A percentile compares a stretch with the other conserved stretches of the same genome.
phyloP scores from a whole-genome alignment of 306 rosid genomes.

The Fagus crenata region DNA sequence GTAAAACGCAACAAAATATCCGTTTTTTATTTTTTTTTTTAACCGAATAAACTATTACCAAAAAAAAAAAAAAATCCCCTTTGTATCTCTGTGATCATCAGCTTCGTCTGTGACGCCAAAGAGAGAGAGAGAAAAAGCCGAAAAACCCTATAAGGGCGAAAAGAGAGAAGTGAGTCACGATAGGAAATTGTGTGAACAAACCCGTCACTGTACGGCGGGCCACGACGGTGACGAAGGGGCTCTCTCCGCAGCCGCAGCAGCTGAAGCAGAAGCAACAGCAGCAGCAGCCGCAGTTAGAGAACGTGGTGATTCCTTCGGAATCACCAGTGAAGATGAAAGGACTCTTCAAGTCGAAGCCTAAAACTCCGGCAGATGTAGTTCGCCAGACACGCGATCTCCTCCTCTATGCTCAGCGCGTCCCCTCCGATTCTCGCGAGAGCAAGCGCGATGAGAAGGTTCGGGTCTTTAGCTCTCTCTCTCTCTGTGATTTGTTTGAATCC shows the following conservation, averaged over 20 bases:
- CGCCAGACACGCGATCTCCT: constrained; percentile 94
- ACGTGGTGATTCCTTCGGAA: constrained; percentile 21
- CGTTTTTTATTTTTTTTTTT: not conserved
- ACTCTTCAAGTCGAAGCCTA: constrained; percentile 91
- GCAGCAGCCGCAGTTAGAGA: constrained; percentile 16
- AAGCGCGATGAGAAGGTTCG: constrained; percentile 92
- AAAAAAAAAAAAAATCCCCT: not conserved
- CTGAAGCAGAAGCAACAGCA: not conserved
- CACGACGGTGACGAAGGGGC: constrained; percentile 32
- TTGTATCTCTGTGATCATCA: not conserved
- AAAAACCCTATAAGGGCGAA: not conserved
- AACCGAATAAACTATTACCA: no score
- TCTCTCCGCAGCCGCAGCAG: not conserved
- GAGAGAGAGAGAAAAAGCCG: not conserved
- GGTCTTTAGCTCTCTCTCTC: not conserved
- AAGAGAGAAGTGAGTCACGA: constrained; percentile 4
- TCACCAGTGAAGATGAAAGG: constrained; percentile 65
- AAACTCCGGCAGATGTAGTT: constrained; percentile 79
- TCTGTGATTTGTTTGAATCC: not conserved
- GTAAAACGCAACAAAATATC: not conserved
- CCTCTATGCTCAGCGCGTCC: constrained; percentile 42
- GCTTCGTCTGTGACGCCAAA: constrained; percentile 13
- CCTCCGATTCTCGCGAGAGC: constrained; percentile 62
- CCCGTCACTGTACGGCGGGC: constrained; percentile 28
- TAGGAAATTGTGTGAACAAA: constrained; percentile 45